A percentile compares a stretch with the other conserved stretches of the same genome.
Evolutionary conservation across 805 yeast genomes (phyloP).

Genomic region (Candida railenensis): DNA sequence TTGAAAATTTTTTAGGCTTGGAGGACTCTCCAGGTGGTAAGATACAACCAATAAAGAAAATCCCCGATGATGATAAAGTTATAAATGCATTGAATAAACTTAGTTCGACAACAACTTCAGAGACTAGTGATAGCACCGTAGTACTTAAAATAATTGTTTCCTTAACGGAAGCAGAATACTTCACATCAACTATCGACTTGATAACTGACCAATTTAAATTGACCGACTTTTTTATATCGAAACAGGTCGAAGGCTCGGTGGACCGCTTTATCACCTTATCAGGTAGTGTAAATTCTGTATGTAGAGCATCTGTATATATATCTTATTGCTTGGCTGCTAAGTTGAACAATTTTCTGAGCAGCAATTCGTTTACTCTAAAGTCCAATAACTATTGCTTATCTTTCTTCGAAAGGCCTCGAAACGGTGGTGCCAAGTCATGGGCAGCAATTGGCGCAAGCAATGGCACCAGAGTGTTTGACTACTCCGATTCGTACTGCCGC

Average conservation of each 20-base stretch:
- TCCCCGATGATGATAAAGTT: conserved; percentile 26
- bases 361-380: conserved; percentile 29
- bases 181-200: not conserved
- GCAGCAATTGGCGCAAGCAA: not conserved
- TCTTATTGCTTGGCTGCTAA: conserved; percentile 24
- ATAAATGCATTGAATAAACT: conserved; percentile 20
- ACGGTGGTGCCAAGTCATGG: not conserved
- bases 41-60: not conserved
- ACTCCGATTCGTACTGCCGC: conserved; percentile 2
- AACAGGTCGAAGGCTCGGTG: conserved; percentile 20
- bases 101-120: conserved; percentile 2
- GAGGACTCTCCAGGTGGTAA: conserved; percentile 2
- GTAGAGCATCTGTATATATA: conserved; percentile 25
- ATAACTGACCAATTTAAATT: conserved; percentile 5
- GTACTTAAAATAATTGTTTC: conserved; percentile 17
- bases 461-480: conserved; percentile 2
- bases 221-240: conserved; percentile 20
- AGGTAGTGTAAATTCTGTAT: conserved; percentile 22
- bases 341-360: conserved; percentile 23
- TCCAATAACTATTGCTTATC: conserved; percentile 25
- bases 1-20: not conserved
- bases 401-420: conserved; percentile 3
- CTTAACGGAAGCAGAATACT: conserved; percentile 3
- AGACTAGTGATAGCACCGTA: conserved; percentile 2
- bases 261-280: conserved; percentile 30